Evolutionary conservation across 129 eudicot genomes (phyloP), one percentile per base, ranked within the genome.

Genomic region (Saussurea involucrata): DNA sequence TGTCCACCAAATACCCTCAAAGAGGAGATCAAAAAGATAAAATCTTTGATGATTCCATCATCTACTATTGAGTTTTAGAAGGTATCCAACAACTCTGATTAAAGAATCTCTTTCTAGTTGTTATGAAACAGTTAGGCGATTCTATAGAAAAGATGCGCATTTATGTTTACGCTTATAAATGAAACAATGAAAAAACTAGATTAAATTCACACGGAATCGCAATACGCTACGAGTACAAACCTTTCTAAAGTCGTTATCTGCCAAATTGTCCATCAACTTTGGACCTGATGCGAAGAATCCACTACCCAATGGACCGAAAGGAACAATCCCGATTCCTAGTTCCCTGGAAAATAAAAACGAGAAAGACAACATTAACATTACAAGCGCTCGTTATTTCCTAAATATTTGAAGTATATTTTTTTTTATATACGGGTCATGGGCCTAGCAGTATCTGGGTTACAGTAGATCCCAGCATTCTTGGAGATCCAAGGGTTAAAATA

Each of bases 241-340:
- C 93, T 86, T 83, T 63, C 91, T 84, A 4, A 68, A 82, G 74
- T 90, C 96, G 24, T 69, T 78, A 25, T 82, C 65, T 0, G 85
- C 5, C 53, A 90, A 37, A 57, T 68, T 80, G 25, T 88, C 91
- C 40, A 84, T 40, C 76, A 90, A 20, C 75, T 87, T 80, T 15
- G 86, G 82, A 33, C 91, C 96, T 0, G 76, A 49, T 36, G 88
- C 81, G 4, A 88, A 83, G 76, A 86, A 88, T 13, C 93, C 91
- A 46, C 87, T 72, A 6, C 92, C 93, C 10, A 89, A 75, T 8
- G 93, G 94, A 76, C 82, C 78, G 44, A 77, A 89, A 58, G 90
- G 88, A 58, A 89, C 93, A 24, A 89, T 92, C 34, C 96, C 92
- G 25, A 92, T 92, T 44, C 92, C 91, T 44, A 87, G 78, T 80